These are phyloP conservation scores for Calonectria hawksworthii DNA, from an alignment of 2,329 filamentous ascomycete genomes.

Conservation along the genomic window DNA sequence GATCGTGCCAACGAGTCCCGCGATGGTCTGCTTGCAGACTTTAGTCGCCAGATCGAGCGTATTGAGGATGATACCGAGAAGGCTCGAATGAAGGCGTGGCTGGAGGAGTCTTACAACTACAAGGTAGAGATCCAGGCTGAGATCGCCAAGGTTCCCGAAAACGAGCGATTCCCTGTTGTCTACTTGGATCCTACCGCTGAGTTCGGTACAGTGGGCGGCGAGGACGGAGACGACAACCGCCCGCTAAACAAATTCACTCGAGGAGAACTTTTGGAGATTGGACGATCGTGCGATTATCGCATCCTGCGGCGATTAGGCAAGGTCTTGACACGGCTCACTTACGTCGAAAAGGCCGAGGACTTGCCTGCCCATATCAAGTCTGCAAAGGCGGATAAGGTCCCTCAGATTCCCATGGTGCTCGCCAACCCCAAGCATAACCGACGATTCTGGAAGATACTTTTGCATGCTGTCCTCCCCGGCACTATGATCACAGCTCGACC, in stretches of 20 bases:
- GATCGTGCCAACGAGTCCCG: constrained; percentile 58
- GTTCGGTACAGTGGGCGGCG: constrained; percentile 46
- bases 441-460: constrained; percentile 62
- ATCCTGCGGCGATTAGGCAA: constrained; percentile 63
- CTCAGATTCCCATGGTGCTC: constrained; percentile 60
- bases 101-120: constrained; percentile 66
- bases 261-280: constrained; percentile 64
- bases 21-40: constrained; percentile 57
- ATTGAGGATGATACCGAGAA: constrained; percentile 52
- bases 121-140: constrained; percentile 56
- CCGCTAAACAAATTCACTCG: constrained; percentile 56
- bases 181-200: constrained; percentile 63
- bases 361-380: constrained; percentile 59
- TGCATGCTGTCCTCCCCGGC: constrained; percentile 63
- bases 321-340: constrained; percentile 62
- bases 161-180: constrained; percentile 61
- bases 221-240: constrained; percentile 29
- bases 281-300: constrained; percentile 62
- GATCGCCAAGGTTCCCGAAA: constrained; percentile 54
- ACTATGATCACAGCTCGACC: constrained; percentile 61
- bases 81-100: constrained; percentile 59
- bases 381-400: constrained; percentile 49
- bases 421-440: constrained; percentile 50
- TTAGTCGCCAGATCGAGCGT: constrained; percentile 55
- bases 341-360: constrained; percentile 54